Evolutionary conservation across 1,284 basidiomycete species (phyloP).

Genomic region (Heliocybe sulcata): DNA sequence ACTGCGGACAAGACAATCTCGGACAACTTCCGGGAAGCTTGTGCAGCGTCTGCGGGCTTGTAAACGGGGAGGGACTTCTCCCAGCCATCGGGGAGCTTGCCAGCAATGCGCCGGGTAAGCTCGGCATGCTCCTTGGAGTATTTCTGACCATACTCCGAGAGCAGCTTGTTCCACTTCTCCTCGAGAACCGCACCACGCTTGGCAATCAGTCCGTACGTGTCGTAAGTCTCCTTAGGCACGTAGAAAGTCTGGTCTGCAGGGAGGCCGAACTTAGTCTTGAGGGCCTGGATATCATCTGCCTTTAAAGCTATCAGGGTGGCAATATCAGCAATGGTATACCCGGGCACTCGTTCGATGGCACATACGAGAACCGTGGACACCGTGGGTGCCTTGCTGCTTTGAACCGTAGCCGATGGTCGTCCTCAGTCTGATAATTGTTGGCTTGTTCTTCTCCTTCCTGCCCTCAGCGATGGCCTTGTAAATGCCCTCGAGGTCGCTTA

Average conservation of each 20-base stretch:
- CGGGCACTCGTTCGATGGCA: constrained; percentile 9
- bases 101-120: constrained; percentile 78
- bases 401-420: constrained; percentile 96
- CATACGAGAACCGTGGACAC: constrained; percentile 87
- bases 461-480: constrained; percentile 77
- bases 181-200: constrained; percentile 72
- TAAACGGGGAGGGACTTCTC: constrained; percentile 83
- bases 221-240: constrained; percentile 72
- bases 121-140: constrained; percentile 85
- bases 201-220: constrained; percentile 60
- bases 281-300: constrained; percentile 79
- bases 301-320: constrained; percentile 66
- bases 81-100: constrained; percentile 83
- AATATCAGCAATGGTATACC: constrained; percentile 2
- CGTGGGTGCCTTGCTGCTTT: constrained; percentile 86
- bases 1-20: constrained; percentile 84
- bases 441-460: constrained; percentile 72
- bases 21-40: constrained; percentile 90
- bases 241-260: constrained; percentile 76
- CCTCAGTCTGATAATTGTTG: constrained; percentile 79
- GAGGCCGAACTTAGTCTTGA: constrained; percentile 87
- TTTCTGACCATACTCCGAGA: constrained; percentile 68
- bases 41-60: constrained; percentile 74
- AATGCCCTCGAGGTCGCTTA: constrained; percentile 74
- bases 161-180: constrained; percentile 69